Evolutionary conservation across 306 rosid species (phyloP), one percentile per base, ranked within the genome.

Genomic region (Lotus japonicus): DNA sequence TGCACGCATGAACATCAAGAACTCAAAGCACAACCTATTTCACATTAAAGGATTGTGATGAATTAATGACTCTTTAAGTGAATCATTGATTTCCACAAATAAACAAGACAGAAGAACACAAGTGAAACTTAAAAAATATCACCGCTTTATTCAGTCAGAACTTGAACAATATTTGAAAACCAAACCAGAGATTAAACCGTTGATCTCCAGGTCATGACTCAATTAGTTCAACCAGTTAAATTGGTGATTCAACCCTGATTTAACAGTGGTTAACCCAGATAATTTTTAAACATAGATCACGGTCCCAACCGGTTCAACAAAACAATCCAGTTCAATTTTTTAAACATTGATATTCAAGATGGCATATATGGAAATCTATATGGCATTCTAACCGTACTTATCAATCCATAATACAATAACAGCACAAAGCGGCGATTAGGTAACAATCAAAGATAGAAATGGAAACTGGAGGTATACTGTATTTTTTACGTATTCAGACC

Each of bases 1-100:
- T 94, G 86, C 95, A 84, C 9, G 99, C 97, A 81, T 88, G 97
- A 82, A 94, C 86, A 58, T 94, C 96, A 17, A 94, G 96, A 79
- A 88, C 99, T 70, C 90, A 87, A 58, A 94, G 97, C 74, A 94
- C 99, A 66, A 94, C 99, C 99, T 94, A 71, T 52, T 64, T 49
- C 71, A 55, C 33, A 52, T 68, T 44, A 50, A 41, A 64, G 11
- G 66, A 60, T 14, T 23, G 49, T 70, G 44, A 66, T 19, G 45
- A 70, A 60, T 78, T 60, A 70, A 51, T 46, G 23, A 46, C 9
- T 39, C 52, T 35, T 59, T 72, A 63, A 35, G 66, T 45, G 59
- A 39, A 58, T 9, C 28, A 7, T 33, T 56, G 36, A 52, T 45
- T 45, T 73, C 66, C 58, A 35, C 16, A 54, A 57, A 43, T 52